Evolutionary conservation across 805 yeast species (phyloP), one percentile per base, ranked within the genome.

Genomic region (Lachancea sp.): DNA sequence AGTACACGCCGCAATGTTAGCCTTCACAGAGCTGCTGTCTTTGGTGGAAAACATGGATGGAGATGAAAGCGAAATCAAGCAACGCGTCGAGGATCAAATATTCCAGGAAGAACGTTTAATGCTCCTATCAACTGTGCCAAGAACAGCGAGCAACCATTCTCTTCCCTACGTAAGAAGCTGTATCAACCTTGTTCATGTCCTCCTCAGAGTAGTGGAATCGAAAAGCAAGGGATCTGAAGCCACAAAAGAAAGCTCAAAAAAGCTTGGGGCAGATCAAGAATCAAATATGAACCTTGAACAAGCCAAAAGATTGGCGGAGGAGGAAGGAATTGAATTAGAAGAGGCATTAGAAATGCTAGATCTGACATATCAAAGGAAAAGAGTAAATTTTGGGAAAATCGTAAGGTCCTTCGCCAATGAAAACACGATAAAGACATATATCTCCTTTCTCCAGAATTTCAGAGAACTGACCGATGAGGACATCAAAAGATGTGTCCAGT

Each of bases 1-100:
- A 2, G 72, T 80, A 3, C 87, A 83, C 47, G 85, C 88, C 1
- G 74, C 80, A 2, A 74, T 84, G 73, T 67, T 75, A 29, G 74
- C 84, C 40, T 77, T 84, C 56, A 71, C 72, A 19, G 84, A 83
- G 46, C 59, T 88, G 25, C 61, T 90, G 4, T 52, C 70, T 8
- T 55, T 70, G 3, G 55, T 69, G 1, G 58, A 62, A 2, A 61
- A 65, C 5, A 69, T 79, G 60, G 66, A 70, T 12, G 50, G 55
- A 5, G 60, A 69, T 3, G 45, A 61, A 2, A 57, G 58, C 2
- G 72, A 65, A 2, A 80, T 75, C 22, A 69, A 70, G 45, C 70
- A 69, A 15, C 79, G 77, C 17, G 74, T 83, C 42, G 70, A 79
- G 15, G 65, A 85, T 33, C 72, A 79, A 32, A 64, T 90, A n/a